Percentiles rank a stretch among this genome's conserved stretches.
Evolutionary conservation across 108 stramenopile genomes (phyloP).

Genomic region (Cylindrotheca fusiformis): DNA sequence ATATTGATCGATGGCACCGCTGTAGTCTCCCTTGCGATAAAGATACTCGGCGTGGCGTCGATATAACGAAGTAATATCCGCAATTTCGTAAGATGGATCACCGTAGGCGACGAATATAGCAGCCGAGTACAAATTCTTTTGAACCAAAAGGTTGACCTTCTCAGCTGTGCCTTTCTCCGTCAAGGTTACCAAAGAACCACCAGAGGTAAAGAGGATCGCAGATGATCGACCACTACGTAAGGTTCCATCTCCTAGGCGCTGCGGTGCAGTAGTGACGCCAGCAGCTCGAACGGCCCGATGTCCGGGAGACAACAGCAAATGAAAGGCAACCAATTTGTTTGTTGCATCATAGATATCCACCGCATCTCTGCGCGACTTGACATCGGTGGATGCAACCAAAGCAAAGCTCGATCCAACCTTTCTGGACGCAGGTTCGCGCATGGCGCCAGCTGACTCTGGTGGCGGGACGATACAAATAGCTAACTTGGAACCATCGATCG

Average conservation of each 20-base stretch:
- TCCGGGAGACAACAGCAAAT: conserved; percentile 76
- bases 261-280: conserved; percentile 58
- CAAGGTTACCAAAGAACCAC: conserved; percentile 80
- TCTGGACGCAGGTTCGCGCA: conserved; percentile 5
- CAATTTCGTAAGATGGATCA: conserved; percentile 67
- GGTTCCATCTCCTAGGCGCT: conserved; percentile 32
- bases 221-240: conserved; percentile 65
- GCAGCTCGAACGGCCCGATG: conserved; percentile 71
- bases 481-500: conserved; percentile 79
- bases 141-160: conserved; percentile 86
- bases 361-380: conserved; percentile 79
- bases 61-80: conserved; percentile 78
- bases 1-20: conserved; percentile 92
- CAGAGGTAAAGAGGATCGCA: conserved; percentile 74
- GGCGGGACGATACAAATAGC: conserved; percentile 65
- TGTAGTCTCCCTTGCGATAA: conserved; percentile 89
- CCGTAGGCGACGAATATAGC: conserved; percentile 91
- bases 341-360: conserved; percentile 81
- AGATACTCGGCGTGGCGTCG: conserved; percentile 91
- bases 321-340: conserved; percentile 86
- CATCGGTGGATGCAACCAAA: conserved; percentile 77
- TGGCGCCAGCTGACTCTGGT: conserved; percentile 25
- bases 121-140: conserved; percentile 86
- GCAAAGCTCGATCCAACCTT: conserved; percentile 56
- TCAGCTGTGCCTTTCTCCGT: conserved; percentile 82